These are phyloP conservation scores for Silene conica DNA, from an alignment of 148 eudicot species.

Conservation along the genomic window DNA sequence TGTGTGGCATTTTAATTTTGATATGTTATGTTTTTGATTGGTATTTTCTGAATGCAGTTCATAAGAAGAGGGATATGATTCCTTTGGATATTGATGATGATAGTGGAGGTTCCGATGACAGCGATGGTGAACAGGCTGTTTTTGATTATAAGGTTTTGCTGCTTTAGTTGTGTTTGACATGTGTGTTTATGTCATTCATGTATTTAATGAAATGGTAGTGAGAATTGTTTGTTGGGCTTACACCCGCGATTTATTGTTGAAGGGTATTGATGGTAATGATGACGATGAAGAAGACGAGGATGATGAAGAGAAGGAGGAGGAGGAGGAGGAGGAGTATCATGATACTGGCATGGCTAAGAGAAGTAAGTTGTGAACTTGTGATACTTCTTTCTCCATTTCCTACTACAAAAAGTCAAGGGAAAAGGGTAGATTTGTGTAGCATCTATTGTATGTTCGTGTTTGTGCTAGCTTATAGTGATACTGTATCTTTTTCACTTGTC, in stretches of 20 bases:
- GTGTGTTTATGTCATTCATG: neutral
- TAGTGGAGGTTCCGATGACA: slow-evolving; percentile 55
- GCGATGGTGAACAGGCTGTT: slow-evolving; percentile 55
- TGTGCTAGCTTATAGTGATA: neutral
- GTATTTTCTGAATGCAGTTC: slow-evolving; percentile 48
- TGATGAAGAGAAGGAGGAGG: slow-evolving; percentile 42
- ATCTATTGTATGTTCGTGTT: neutral
- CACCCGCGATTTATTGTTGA: neutral
- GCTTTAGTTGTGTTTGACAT: neutral
- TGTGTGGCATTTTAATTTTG: neutral
- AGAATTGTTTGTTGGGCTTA: slow-evolving; percentile 18
- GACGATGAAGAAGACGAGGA: slow-evolving; percentile 36
- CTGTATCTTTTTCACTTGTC: neutral
- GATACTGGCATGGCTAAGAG: slow-evolving; percentile 52
- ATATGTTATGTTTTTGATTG: neutral
- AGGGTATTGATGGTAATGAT: slow-evolving; percentile 42
- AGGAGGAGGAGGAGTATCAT: slow-evolving; percentile 40
- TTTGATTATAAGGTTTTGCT: slow-evolving; percentile 62
- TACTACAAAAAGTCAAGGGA: neutral
- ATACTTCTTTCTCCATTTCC: neutral
- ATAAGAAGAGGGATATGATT: slow-evolving; percentile 80
- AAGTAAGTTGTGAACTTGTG: slow-evolving; percentile 49
- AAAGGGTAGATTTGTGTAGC: neutral
- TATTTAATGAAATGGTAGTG: neutral
- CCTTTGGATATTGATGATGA: slow-evolving; percentile 69